A percentile compares a stretch with the other conserved stretches of the same genome.
Conservation (phyloP, 2,329 filamentous ascomycete species). For the Diaporthe capsici region DNA sequence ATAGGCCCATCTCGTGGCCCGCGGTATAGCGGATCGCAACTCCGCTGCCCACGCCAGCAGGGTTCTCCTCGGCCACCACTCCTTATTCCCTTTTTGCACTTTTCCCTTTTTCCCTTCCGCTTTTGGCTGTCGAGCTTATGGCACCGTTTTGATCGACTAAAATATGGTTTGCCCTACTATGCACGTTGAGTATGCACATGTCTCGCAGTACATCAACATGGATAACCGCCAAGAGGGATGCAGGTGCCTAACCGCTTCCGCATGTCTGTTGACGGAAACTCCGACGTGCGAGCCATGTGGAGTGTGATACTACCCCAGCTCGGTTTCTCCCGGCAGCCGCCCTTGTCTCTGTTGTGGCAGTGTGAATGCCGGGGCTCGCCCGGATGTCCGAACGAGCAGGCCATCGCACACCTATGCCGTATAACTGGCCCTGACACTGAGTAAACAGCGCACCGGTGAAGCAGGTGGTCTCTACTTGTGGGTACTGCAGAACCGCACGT, state of each 20-base stretch:
- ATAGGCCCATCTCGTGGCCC: background rate
- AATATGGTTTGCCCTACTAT: constrained; percentile 11
- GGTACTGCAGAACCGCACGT: background rate
- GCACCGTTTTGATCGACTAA: background rate
- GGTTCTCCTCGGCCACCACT: background rate
- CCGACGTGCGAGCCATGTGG: background rate
- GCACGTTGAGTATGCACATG: background rate
- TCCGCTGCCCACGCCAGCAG: background rate
- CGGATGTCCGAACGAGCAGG: constrained; percentile 14
- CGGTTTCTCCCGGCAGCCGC: background rate
- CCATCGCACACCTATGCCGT: background rate
- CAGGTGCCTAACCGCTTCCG: background rate
- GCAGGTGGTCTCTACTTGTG: background rate
- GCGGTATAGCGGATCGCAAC: constrained; percentile 1
- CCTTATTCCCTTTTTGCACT: background rate
- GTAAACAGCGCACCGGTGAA: background rate
- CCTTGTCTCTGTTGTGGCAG: constrained; percentile 27
- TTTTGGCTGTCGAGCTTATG: background rate
- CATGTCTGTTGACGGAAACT: constrained; percentile 1
- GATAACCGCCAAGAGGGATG: constrained; percentile 7
- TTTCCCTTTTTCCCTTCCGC: constrained; percentile 18
- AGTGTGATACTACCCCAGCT: background rate
- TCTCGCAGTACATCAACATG: background rate
- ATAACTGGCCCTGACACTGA: background rate
- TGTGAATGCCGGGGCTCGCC: constrained; percentile 16